phyloP scores from a whole-genome alignment of 176 grass and related monocot species.

The Lolium perenne region DNA sequence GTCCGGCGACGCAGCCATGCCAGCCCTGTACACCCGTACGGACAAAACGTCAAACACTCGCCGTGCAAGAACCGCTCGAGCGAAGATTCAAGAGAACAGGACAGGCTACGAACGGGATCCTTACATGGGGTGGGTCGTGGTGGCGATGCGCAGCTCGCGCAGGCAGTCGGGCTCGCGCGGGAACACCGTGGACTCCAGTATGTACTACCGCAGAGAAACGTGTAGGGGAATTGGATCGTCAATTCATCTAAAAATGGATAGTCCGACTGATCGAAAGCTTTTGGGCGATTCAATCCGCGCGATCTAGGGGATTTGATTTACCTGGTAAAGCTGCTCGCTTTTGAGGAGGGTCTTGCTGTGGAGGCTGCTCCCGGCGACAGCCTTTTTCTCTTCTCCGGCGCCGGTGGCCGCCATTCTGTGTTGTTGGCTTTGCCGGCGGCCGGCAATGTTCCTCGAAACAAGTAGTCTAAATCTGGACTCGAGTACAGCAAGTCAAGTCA shows the following conservation, averaged over 20 bases:
- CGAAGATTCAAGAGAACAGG: neutral
- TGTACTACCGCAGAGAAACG: constrained; percentile 40
- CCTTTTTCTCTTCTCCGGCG: neutral
- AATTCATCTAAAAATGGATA: neutral
- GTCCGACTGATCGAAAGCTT: neutral
- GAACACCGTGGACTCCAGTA: constrained; percentile 75
- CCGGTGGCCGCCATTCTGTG: constrained; percentile 39
- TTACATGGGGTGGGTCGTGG: constrained; percentile 52
- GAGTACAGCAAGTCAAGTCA: neutral
- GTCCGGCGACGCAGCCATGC: constrained; percentile 64
- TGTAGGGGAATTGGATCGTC: neutral
- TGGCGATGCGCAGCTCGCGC: constrained; percentile 73
- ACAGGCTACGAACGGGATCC: neutral
- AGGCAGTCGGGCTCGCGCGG: constrained; percentile 67
- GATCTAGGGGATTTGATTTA: neutral
- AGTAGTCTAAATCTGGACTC: neutral
- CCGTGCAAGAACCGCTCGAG: neutral
- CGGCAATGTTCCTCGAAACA: neutral
- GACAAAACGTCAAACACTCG: constrained; percentile 31
- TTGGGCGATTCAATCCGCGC: neutral
- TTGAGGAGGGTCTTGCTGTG: constrained; percentile 65
- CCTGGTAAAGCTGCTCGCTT: constrained; percentile 60
- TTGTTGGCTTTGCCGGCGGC: neutral
- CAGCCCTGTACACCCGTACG: constrained; percentile 1
- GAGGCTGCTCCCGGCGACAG: constrained; percentile 19